phyloP scores from a whole-genome alignment of 768 basidiomycete species.

The Daedaleopsis nitida region DNA sequence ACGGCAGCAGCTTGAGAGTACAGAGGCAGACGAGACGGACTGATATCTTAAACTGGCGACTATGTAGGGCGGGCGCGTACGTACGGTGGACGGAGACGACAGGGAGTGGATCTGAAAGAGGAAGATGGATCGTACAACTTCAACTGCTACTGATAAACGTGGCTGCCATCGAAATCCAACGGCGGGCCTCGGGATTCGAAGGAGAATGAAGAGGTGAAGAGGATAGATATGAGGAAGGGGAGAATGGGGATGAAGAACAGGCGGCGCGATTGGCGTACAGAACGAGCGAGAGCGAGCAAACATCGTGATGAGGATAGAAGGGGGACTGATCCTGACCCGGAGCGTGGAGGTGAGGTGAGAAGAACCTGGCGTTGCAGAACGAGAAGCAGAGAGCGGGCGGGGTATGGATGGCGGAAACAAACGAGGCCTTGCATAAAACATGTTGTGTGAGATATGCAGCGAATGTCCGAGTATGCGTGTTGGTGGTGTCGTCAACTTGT shows the following conservation, averaged over 20 bases:
- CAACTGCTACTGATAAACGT: background rate
- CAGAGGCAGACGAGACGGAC: conserved; percentile 14
- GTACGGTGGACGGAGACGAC: background rate
- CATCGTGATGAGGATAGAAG: conserved; percentile 1
- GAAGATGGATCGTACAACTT: background rate
- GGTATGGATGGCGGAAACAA: background rate
- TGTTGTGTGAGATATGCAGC: conserved; percentile 16
- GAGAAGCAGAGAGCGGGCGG: conserved; percentile 2
- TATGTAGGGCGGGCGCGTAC: background rate
- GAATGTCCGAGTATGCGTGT: conserved; percentile 16
- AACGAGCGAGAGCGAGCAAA: background rate
- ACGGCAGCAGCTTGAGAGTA: conserved; percentile 21
- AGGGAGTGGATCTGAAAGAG: background rate
- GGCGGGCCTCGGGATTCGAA: background rate
- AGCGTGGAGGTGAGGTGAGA: background rate
- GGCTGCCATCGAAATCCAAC: background rate
- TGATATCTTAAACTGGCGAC: conserved; percentile 12
- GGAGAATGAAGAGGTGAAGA: conserved; percentile 1
- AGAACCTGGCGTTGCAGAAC: background rate
- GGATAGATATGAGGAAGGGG: conserved; percentile 4
- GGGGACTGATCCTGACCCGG: background rate
- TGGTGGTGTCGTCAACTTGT: conserved; percentile 3
- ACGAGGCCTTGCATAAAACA: conserved; percentile 14
- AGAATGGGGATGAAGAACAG: background rate
- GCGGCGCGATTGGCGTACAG: background rate